Conservation (phyloP, 108 stramenopile genomes). For the Nannochloropsis oceanica region DNA sequence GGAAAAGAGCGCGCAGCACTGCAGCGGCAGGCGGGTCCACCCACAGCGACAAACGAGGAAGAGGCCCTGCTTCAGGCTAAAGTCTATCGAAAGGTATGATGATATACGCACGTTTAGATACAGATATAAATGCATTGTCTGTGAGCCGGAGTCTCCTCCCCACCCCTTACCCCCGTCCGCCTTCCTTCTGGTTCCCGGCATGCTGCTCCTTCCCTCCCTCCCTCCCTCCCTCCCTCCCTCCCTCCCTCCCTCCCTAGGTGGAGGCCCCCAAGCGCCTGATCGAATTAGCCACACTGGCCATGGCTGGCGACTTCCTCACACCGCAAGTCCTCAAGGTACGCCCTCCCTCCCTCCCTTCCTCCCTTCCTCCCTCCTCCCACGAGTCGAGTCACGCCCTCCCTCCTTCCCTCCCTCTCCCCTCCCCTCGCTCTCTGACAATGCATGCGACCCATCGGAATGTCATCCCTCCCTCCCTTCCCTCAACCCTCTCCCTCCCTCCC, state of each 20-base stretch:
- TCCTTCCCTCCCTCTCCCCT: not conserved
- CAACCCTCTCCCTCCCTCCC: not conserved
- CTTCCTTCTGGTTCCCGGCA: not conserved
- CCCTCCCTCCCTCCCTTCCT: not conserved
- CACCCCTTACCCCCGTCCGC: not conserved
- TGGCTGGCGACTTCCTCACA: not conserved
- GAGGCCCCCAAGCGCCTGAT: not conserved
- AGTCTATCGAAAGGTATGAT: not conserved
- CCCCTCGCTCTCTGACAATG: not conserved
- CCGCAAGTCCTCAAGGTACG: not conserved
- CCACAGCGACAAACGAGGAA: not conserved
- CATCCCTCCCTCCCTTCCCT: not conserved
- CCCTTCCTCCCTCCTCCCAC: not conserved
- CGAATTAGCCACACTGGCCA: not conserved
- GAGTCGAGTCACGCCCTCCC: not conserved
- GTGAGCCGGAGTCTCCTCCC: too few species aligned
- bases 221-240: not conserved
- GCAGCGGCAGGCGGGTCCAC: not conserved
- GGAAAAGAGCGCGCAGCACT: not conserved
- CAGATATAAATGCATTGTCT: too few species aligned
- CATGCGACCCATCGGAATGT: too few species aligned
- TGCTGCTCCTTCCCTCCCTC: not conserved
- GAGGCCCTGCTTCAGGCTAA: not conserved
- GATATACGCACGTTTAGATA: too few species aligned
- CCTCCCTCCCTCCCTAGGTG: not conserved